Conservation (phyloP, 208 protist genomes). For the Sergeia podlipaevii region DNA sequence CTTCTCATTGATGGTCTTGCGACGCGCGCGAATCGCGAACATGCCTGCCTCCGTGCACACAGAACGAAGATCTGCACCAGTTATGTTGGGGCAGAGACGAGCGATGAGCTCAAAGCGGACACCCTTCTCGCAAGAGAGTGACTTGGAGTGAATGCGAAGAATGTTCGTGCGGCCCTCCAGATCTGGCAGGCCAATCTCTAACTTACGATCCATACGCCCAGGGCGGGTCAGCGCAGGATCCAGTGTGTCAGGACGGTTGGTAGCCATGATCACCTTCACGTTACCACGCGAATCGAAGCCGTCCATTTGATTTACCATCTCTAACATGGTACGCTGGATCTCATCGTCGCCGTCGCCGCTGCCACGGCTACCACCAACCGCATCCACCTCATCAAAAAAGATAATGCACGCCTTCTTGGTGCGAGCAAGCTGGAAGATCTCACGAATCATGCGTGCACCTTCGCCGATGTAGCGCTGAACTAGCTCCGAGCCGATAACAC, state of each 20-base stretch:
- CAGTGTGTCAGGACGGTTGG: conserved; percentile 99
- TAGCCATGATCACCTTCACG: conserved; percentile 99
- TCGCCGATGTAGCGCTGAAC: conserved; percentile 99
- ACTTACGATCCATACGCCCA: conserved; percentile 99
- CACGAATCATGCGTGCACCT: conserved; percentile 99
- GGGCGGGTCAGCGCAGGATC: conserved; percentile 99
- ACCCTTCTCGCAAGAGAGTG: conserved; percentile 96
- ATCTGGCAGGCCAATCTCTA: conserved; percentile 99
- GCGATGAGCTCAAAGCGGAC: conserved; percentile 99
- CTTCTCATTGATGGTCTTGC: conserved; percentile 99
- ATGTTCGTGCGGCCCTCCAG: conserved; percentile 98
- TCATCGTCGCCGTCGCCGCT: conserved; percentile 97
- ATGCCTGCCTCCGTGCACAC: conserved; percentile 99
- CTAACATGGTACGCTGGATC: conserved; percentile 99
- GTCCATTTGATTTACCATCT: conserved; percentile 99
- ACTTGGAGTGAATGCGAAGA: conserved; percentile 98
- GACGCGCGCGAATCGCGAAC: conserved; percentile 98
- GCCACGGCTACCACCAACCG: conserved; percentile 95
- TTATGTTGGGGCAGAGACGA: conserved; percentile 98
- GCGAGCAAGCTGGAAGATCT: conserved; percentile 99
- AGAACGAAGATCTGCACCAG: conserved; percentile 96
- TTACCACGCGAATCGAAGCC: conserved; percentile 99
- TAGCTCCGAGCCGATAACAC: conserved; percentile 99
- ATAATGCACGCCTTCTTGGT: conserved; percentile 99
- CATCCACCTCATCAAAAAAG: conserved; percentile 99